Evolutionary conservation across 257 asterid genomes (phyloP).

Genomic region (Orobanche coerulescens): DNA sequence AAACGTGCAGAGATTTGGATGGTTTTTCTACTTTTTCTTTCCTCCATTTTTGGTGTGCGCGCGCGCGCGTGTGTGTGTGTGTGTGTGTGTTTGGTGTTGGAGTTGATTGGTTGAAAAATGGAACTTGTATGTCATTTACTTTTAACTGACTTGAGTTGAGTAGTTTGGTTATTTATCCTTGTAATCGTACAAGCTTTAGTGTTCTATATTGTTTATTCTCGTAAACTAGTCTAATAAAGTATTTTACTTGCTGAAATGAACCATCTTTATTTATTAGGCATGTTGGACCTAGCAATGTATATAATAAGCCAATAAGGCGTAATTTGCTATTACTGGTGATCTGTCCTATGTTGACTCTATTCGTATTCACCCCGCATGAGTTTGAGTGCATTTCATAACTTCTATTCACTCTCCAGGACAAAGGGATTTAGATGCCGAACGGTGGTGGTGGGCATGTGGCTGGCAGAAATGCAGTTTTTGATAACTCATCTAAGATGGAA

Average conservation of each 20-base stretch:
- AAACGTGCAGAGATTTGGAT: not conserved
- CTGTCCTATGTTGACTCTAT: not conserved
- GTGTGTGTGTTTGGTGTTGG: too few relatives aligned
- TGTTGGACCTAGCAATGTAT: not conserved
- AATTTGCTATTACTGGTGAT: not conserved
- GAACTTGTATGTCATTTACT: too few relatives aligned
- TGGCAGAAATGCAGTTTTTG: slow-evolving; percentile 52
- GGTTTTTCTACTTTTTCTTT: not conserved
- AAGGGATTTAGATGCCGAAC: slow-evolving; percentile 73
- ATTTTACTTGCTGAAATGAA: not conserved
- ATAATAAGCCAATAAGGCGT: not conserved
- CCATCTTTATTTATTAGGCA: not conserved
- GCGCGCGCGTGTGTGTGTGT: not conserved
- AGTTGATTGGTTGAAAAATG: too few relatives aligned
- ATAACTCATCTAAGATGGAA: slow-evolving; percentile 50
- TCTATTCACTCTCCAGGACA: slow-evolving; percentile 39
- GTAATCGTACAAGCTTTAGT: not conserved
- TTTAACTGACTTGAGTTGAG: not conserved
- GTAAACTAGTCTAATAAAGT: not conserved
- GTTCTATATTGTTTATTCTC: not conserved
- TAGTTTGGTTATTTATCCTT: not conserved
- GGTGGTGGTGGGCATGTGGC: slow-evolving; percentile 47
- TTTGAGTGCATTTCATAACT: not conserved
- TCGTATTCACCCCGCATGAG: not conserved
- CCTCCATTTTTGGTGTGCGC: not conserved